Percentiles rank a stretch among this genome's conserved stretches.
These are phyloP conservation scores for Fistulinella prunicolor DNA, from an alignment of 768 basidiomycete species.

Conservation along the genomic window DNA sequence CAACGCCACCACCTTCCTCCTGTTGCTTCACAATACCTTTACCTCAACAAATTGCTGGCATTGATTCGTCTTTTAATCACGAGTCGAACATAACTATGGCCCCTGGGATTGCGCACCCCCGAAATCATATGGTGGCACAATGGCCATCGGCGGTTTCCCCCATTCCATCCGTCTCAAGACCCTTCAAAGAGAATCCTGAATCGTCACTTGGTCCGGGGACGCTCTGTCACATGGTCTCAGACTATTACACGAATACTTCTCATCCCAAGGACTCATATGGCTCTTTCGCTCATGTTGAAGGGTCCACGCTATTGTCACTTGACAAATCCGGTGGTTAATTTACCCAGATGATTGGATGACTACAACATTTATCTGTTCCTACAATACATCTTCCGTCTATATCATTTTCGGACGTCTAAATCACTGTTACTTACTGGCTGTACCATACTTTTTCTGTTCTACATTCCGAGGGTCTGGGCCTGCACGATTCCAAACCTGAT, in stretches of 20 bases:
- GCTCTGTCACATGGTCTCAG: slow-evolving; percentile 4
- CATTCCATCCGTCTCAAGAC: neutral
- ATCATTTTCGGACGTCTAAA: neutral
- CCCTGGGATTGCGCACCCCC: neutral
- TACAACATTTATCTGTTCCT: neutral
- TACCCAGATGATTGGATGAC: slow-evolving; percentile 1
- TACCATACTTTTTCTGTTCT: too few species aligned
- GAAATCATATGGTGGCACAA: slow-evolving; percentile 1
- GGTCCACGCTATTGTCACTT: neutral
- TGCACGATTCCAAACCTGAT: too few species aligned
- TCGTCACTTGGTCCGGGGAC: neutral
- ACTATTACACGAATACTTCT: neutral
- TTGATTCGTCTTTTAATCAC: neutral
- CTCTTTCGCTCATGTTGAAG: slow-evolving; percentile 3
- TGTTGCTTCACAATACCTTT: neutral
- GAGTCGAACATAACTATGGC: neutral
- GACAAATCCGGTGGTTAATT: slow-evolving; percentile 3
- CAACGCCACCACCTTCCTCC: neutral
- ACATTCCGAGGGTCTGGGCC: too few species aligned
- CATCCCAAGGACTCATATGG: neutral
- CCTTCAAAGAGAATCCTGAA: neutral
- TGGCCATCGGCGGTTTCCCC: slow-evolving; percentile 4
- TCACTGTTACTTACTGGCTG: neutral
- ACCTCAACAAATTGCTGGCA: slow-evolving; percentile 1
- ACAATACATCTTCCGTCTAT: neutral